Conservation (phyloP, 345 rosid species). For the Eucalyptus erythrocorys region DNA sequence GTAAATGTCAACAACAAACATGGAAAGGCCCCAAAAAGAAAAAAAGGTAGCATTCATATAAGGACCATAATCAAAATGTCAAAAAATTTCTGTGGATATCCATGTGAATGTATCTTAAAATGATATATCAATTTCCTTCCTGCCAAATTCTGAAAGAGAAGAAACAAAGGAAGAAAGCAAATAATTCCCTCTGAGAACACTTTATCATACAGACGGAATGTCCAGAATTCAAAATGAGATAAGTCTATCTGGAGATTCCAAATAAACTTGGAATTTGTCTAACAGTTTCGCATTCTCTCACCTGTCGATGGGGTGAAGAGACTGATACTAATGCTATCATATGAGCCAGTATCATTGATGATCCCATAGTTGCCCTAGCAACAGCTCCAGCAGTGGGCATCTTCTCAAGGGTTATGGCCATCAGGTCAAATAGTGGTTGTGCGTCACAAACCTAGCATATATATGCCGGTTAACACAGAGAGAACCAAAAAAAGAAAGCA, state of each 20-base stretch:
- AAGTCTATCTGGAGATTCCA: not conserved
- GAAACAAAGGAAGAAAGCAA: not conserved
- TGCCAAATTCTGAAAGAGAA: not conserved
- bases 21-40: not conserved
- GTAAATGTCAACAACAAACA: not conserved
- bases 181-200: not conserved
- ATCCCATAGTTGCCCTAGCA: slow-evolving; percentile 71
- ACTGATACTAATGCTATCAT: slow-evolving; percentile 53
- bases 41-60: not conserved
- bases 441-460: slow-evolving; percentile 44
- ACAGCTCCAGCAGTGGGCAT: slow-evolving; percentile 68
- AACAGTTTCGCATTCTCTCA: not conserved
- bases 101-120: not conserved
- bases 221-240: not conserved
- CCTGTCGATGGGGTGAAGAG: slow-evolving; percentile 58
- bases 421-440: slow-evolving; percentile 55
- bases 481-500: not conserved
- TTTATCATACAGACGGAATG: not conserved
- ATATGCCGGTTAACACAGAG: not conserved
- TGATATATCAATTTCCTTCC: not conserved
- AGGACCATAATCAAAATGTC: not conserved
- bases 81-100: not conserved
- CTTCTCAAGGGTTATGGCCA: slow-evolving; percentile 79
- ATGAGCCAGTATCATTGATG: slow-evolving; percentile 73
- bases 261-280: not conserved